Evolutionary conservation across 257 asterid species (phyloP), one percentile per base, ranked within the genome.

Genomic region (Misopates orontium): DNA sequence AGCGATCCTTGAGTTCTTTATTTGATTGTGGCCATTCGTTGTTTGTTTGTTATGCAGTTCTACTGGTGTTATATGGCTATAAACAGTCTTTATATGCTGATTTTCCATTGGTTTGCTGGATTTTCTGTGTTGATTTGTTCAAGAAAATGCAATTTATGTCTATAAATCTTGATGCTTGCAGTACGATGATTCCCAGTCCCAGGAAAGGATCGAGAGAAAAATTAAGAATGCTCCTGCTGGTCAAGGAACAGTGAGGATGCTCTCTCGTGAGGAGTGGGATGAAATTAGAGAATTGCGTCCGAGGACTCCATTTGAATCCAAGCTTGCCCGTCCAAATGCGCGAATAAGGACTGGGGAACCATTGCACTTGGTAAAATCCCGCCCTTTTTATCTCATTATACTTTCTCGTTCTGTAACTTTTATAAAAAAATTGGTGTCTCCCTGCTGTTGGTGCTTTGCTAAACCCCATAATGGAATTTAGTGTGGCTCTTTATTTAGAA

Each of bases 201-300:
- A 87, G 70, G 96, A 89, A 66, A 81, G 77, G 65, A 79, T 86
- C 59, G 97, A 90, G 75, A 65, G 77, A 45, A 87, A 84, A 74
- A 84, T 90, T 75, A 78, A 83, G 78, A 77, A 93, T 69, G 97
- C 96, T 0, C 97, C 99, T 56, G 84, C 84, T 69, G 99, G 92
- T 56, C 91, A 83, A 79, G 97, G 99, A 62, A 76, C 84, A 69
- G 94, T 93, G 23, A 83, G 99, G 83, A 90, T 93, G 97, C 90
- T 93, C 52, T 66, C 74, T 53, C 95, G 82, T 42, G 97, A 93
- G 74, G 99, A 93, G 78, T 93, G 99, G 96, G 96, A 93, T 18
- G 77, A 68, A 51, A 68, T 93, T 52, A 84, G 80, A 77, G 96
- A 92, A 56, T 55, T 85, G 20, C 73, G 91, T 20, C 95, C 98